phyloP scores from a whole-genome alignment of 768 basidiomycete species.

The Podaxis carcinomalis region DNA sequence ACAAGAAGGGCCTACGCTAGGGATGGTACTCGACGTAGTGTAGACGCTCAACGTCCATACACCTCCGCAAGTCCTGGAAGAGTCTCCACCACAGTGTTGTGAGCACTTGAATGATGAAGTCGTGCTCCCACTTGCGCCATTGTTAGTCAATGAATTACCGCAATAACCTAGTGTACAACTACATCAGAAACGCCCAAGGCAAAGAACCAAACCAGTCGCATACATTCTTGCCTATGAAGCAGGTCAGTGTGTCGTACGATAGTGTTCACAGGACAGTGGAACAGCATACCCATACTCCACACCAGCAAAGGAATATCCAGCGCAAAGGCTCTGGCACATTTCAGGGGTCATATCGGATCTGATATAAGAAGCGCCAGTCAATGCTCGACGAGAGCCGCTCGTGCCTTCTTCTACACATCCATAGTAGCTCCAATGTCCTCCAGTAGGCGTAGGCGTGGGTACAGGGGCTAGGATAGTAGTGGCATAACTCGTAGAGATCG shows the following conservation, averaged over 20 bases:
- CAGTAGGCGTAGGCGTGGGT: background rate
- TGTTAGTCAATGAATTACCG: slow-evolving; percentile 19
- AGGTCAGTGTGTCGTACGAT: background rate
- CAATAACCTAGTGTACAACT: slow-evolving; percentile 19
- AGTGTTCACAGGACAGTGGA: background rate
- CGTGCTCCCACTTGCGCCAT: slow-evolving; percentile 19
- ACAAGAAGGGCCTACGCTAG: slow-evolving; percentile 14
- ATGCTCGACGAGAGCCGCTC: slow-evolving; percentile 20
- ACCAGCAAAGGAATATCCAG: slow-evolving; percentile 22
- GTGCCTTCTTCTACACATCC: slow-evolving; percentile 30
- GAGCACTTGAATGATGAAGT: slow-evolving; percentile 16
- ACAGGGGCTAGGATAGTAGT: background rate
- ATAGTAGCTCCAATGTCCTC: slow-evolving; percentile 16
- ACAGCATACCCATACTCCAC: slow-evolving; percentile 19
- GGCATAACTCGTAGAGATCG: background rate
- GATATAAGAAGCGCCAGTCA: slow-evolving; percentile 20
- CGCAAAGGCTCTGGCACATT: slow-evolving; percentile 21
- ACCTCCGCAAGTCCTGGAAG: slow-evolving; percentile 18
- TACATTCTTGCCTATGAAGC: slow-evolving; percentile 10
- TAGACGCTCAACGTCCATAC: slow-evolving; percentile 12
- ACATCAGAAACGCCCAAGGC: background rate
- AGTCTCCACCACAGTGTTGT: slow-evolving; percentile 17
- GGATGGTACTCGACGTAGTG: slow-evolving; percentile 11
- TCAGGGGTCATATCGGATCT: slow-evolving; percentile 21
- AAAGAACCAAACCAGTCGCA: background rate